A percentile compares a stretch with the other conserved stretches of the same genome.
Evolutionary conservation across 129 eudicot genomes (phyloP).

Genomic region (Solidago caesia): DNA sequence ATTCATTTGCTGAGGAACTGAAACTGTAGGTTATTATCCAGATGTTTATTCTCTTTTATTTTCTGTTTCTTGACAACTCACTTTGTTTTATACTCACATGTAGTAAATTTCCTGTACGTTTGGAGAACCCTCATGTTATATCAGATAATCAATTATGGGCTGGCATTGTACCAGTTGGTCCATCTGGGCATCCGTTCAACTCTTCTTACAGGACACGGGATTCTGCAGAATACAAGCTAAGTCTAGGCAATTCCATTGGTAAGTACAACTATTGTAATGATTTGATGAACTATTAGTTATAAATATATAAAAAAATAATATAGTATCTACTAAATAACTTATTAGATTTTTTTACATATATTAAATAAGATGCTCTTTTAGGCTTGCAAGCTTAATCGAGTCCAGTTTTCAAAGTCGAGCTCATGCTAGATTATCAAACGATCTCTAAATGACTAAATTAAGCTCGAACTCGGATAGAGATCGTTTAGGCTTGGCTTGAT

Average conservation of each 20-base stretch:
- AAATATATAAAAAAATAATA: too few relatives aligned
- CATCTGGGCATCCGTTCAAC: conserved; percentile 89
- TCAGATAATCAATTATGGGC: conserved; percentile 86
- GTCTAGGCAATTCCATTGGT: conserved; percentile 98
- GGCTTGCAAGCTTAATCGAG: too few relatives aligned
- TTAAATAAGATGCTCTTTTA: too few relatives aligned
- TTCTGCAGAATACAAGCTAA: conserved; percentile 77
- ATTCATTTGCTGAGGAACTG: conserved; percentile 94
- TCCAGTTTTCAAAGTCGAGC: too few relatives aligned
- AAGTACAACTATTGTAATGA: conserved; percentile 19
- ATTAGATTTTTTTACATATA: too few relatives aligned
- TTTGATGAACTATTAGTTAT: not conserved
- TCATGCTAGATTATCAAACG: too few relatives aligned
- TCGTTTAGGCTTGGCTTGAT: too few relatives aligned
- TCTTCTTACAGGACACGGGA: conserved; percentile 89
- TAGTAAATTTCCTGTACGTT: conserved; percentile 79
- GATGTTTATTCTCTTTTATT: conserved; percentile 7
- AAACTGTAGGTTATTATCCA: conserved; percentile 62
- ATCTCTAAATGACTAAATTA: too few relatives aligned
- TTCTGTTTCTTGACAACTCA: conserved; percentile 11
- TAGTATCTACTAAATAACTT: too few relatives aligned
- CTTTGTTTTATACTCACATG: conserved; percentile 7
- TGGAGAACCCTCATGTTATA: conserved; percentile 99
- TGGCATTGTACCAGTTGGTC: conserved; percentile 85
- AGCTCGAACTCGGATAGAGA: too few relatives aligned